phyloP scores from a whole-genome alignment of 176 grass and related monocot genomes.

The Avena insularis region DNA sequence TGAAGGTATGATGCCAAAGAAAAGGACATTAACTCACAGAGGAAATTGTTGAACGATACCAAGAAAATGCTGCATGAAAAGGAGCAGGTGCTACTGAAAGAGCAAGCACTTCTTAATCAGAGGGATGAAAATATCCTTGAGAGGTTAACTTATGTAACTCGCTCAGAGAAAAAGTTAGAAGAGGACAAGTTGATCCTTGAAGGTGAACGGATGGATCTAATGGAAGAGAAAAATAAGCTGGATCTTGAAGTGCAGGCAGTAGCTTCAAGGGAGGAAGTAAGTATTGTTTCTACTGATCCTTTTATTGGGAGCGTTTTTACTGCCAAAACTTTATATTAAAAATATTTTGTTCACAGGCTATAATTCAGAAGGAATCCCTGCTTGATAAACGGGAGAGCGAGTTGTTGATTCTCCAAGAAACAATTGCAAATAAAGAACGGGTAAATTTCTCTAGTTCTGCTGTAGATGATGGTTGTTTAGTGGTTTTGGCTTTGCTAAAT shows the following conservation, averaged over 20 bases:
- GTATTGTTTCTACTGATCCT: slow-evolving; percentile 31
- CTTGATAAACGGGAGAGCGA: slow-evolving; percentile 83
- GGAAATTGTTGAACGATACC: slow-evolving; percentile 68
- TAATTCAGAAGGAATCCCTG: slow-evolving; percentile 68
- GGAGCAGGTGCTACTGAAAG: slow-evolving; percentile 63
- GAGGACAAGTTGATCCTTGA: slow-evolving; percentile 58
- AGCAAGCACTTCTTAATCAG: slow-evolving; percentile 74
- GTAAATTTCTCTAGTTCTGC: slow-evolving; percentile 42
- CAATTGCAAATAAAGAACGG: slow-evolving; percentile 75
- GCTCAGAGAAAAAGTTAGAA: slow-evolving; percentile 67
- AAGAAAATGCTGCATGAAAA: slow-evolving; percentile 78
- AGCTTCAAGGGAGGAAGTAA: slow-evolving; percentile 80
- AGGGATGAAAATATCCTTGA: slow-evolving; percentile 79
- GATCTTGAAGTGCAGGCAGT: slow-evolving; percentile 74
- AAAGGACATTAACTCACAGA: slow-evolving; percentile 69
- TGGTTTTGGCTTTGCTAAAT: slow-evolving; percentile 29
- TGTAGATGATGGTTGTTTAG: slow-evolving; percentile 25
- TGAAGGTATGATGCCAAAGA: slow-evolving; percentile 74
- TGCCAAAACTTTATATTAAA: slow-evolving; percentile 13
- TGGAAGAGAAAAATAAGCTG: slow-evolving; percentile 68
- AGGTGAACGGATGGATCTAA: slow-evolving; percentile 60
- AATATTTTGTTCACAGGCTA: slow-evolving; percentile 54
- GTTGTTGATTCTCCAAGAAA: slow-evolving; percentile 83
- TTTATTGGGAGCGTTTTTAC: neutral
- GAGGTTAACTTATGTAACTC: slow-evolving; percentile 61